These are phyloP conservation scores for Pyracantha coccinea DNA, from an alignment of 331 rosid genomes.

Conservation along the genomic window DNA sequence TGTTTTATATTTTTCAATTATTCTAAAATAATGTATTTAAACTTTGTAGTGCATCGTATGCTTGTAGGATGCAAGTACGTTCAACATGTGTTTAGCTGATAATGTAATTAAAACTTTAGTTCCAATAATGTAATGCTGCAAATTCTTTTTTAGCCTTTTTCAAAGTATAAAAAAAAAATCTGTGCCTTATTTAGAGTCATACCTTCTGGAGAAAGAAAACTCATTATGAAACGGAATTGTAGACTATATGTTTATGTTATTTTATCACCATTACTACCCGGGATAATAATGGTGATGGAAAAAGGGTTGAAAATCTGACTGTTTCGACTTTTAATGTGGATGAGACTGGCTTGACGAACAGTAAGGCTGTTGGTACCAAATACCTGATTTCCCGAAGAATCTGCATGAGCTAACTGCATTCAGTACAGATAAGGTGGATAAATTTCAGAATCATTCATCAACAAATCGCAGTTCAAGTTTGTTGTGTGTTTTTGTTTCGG, in stretches of 20 bases:
- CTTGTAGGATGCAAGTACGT: background rate
- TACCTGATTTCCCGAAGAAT: background rate
- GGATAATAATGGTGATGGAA: background rate
- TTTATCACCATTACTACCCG: background rate
- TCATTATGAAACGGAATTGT: no score
- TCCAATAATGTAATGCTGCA: background rate
- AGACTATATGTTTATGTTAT: no score
- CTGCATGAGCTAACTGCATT: slow-evolving; percentile 7
- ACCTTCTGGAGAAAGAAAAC: no score
- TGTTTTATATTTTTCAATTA: background rate
- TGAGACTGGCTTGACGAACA: background rate
- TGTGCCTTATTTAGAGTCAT: no score
- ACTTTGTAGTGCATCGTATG: background rate
- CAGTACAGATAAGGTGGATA: slow-evolving; percentile 17
- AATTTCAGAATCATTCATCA: background rate
- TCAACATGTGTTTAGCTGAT: background rate
- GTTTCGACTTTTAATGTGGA: background rate
- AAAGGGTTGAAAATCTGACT: background rate
- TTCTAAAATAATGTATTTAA: background rate
- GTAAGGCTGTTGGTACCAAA: background rate
- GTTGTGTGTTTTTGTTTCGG: background rate
- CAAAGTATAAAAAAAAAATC: no score
- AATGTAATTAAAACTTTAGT: background rate
- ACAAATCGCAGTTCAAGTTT: background rate
- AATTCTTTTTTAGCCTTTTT: no score